Conservation (phyloP, 495 filamentous ascomycete species). For the Pyrenula massariospora region DNA sequence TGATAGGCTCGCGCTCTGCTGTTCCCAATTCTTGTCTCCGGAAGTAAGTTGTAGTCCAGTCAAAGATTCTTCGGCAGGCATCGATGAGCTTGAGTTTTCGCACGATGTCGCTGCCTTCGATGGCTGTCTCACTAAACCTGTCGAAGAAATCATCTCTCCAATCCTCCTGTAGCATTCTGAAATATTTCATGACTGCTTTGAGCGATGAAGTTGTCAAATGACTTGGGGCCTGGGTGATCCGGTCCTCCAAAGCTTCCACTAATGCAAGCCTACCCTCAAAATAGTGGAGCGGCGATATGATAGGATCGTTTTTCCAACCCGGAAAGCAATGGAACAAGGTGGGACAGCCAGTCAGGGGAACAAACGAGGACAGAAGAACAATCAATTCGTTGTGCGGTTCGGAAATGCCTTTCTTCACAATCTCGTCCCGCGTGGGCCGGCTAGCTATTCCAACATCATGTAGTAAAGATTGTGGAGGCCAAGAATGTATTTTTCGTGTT, state of each 20-base stretch:
- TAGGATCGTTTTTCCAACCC: not conserved
- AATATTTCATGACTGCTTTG: not conserved
- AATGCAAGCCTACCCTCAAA: not conserved
- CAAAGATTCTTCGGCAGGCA: not conserved
- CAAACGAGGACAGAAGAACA: not conserved
- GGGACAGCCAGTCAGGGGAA: not conserved
- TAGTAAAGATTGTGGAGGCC: not conserved
- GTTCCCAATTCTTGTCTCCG: not conserved
- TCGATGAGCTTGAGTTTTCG: not conserved
- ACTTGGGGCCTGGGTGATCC: not conserved
- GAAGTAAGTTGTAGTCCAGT: not conserved
- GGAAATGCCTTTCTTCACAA: not conserved
- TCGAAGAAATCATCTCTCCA: not conserved
- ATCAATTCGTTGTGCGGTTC: not conserved
- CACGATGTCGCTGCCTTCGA: not conserved
- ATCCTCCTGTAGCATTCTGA: not conserved
- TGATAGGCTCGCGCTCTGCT: not conserved
- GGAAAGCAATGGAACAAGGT: not conserved
- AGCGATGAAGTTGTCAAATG: not conserved
- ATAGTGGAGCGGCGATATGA: not conserved
- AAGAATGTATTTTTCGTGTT: not conserved
- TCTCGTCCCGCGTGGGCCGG: not conserved
- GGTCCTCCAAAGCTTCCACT: not conserved
- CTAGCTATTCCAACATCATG: not conserved
- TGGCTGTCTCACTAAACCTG: not conserved